phyloP scores from a whole-genome alignment of 2,329 filamentous ascomycete genomes.

The Truncatella angustata region DNA sequence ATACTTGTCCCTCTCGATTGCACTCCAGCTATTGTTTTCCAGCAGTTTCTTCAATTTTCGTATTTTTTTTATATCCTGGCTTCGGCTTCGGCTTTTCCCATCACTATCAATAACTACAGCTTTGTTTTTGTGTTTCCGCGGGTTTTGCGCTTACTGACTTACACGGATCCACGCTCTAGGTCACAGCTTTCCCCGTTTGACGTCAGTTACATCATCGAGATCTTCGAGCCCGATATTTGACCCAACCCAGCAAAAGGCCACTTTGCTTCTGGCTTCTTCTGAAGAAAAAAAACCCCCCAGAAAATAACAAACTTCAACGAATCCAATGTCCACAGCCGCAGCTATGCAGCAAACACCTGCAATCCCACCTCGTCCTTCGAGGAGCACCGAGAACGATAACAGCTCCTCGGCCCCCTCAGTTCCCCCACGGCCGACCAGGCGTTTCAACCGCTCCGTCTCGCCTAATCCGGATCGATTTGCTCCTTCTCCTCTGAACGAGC shows the following conservation, averaged over 20 bases:
- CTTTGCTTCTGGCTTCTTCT: too few relatives aligned
- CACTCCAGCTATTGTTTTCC: not conserved
- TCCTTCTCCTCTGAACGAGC: constrained; percentile 81
- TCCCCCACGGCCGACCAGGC: constrained; percentile 71
- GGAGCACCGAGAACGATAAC: constrained; percentile 46
- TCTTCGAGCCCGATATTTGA: constrained; percentile 10
- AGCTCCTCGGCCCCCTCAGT: constrained; percentile 58
- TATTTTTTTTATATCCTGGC: constrained; percentile 18
- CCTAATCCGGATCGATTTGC: constrained; percentile 77
- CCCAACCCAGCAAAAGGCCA: too few relatives aligned
- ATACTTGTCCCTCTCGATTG: too few relatives aligned
- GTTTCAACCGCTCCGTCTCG: constrained; percentile 72
- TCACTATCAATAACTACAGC: too few relatives aligned
- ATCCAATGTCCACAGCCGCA: constrained; percentile 35
- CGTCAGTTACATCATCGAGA: constrained; percentile 10
- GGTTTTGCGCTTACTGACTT: constrained; percentile 6
- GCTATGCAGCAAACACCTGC: constrained; percentile 48
- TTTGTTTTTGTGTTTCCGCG: not conserved
- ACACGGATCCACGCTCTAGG: constrained; percentile 1
- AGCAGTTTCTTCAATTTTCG: constrained; percentile 16
- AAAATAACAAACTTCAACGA: too few relatives aligned
- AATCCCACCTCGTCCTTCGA: constrained; percentile 56
- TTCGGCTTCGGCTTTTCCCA: constrained; percentile 11
- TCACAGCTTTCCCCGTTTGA: constrained; percentile 9
- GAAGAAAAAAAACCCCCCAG: too few relatives aligned